These are phyloP conservation scores for Russula earlei DNA, from an alignment of 768 basidiomycete genomes.

Conservation along the genomic window DNA sequence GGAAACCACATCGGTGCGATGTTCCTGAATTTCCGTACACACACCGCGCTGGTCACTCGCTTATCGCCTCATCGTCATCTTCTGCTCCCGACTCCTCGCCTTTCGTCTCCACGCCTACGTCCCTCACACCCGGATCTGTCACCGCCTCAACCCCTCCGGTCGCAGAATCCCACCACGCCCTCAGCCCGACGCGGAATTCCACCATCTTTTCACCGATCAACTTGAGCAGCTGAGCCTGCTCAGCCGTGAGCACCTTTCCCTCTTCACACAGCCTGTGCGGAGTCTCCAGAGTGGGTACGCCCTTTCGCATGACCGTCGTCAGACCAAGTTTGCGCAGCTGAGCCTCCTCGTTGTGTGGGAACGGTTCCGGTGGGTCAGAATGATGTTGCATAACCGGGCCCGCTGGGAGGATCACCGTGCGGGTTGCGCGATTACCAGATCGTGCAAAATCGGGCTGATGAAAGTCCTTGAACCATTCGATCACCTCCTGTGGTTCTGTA, in stretches of 20 bases:
- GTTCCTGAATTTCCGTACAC: neutral
- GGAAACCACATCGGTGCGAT: constrained; percentile 42
- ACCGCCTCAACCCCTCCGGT: constrained; percentile 56
- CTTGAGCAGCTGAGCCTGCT: constrained; percentile 91
- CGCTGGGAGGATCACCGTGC: constrained; percentile 64
- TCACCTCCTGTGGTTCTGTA: constrained; percentile 79
- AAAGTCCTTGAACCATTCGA: constrained; percentile 92
- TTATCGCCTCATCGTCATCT: constrained; percentile 37
- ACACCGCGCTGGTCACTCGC: constrained; percentile 33
- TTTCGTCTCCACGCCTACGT: constrained; percentile 28
- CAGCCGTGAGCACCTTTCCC: constrained; percentile 68
- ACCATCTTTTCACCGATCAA: constrained; percentile 87
- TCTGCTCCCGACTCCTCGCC: constrained; percentile 30
- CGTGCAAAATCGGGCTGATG: constrained; percentile 86
- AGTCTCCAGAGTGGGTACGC: constrained; percentile 73
- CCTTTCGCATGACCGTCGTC: constrained; percentile 72
- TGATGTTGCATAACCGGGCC: constrained; percentile 80
- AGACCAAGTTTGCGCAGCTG: constrained; percentile 90
- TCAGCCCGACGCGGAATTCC: constrained; percentile 62
- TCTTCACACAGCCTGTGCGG: constrained; percentile 81
- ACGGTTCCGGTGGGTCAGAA: constrained; percentile 76
- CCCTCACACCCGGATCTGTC: constrained; percentile 35
- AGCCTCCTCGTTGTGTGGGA: constrained; percentile 96
- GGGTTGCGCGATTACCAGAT: constrained; percentile 68
- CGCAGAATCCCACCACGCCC: constrained; percentile 62